Conservation (phyloP, 176 grass and related monocot genomes). For the Phyllostachys edulis region DNA sequence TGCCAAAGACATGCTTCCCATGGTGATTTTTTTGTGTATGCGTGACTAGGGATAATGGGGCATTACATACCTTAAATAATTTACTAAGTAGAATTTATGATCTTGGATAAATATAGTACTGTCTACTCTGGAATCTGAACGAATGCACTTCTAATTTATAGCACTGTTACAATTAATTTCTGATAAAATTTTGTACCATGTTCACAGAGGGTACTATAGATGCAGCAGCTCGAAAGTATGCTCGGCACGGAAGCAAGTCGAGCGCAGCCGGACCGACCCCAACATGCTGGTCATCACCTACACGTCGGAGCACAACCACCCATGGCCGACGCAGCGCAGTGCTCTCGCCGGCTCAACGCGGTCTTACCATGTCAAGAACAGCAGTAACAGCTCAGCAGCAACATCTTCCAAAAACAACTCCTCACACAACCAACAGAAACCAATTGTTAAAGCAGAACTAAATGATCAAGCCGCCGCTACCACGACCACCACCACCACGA, state of each 20-base stretch:
- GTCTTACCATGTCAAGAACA: conserved; percentile 60
- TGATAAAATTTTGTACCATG: not conserved
- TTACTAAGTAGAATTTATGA: not conserved
- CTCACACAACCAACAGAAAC: conserved; percentile 32
- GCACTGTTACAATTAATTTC: not conserved
- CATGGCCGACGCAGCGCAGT: conserved; percentile 96
- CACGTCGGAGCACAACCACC: conserved; percentile 98
- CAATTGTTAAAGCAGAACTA: conserved; percentile 32
- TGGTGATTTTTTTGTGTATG: not conserved
- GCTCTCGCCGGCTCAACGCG: conserved; percentile 90
- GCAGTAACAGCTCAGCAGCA: conserved; percentile 31
- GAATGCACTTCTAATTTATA: not conserved
- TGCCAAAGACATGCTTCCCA: not conserved
- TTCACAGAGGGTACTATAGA: conserved; percentile 94
- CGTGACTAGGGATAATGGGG: not conserved
- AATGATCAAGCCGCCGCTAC: conserved; percentile 4
- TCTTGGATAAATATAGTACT: not conserved
- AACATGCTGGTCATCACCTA: conserved; percentile 98
- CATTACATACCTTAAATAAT: not conserved
- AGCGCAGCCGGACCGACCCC: conserved; percentile 89
- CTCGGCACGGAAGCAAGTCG: conserved; percentile 94
- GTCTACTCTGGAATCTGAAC: not conserved
- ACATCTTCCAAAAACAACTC: conserved; percentile 50
- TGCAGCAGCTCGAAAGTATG: conserved; percentile 99
- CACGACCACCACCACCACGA: conserved; percentile 12